Evolutionary conservation across 768 basidiomycete species (phyloP), one percentile per base, ranked within the genome.

Genomic region (Exidia glandulosa): DNA sequence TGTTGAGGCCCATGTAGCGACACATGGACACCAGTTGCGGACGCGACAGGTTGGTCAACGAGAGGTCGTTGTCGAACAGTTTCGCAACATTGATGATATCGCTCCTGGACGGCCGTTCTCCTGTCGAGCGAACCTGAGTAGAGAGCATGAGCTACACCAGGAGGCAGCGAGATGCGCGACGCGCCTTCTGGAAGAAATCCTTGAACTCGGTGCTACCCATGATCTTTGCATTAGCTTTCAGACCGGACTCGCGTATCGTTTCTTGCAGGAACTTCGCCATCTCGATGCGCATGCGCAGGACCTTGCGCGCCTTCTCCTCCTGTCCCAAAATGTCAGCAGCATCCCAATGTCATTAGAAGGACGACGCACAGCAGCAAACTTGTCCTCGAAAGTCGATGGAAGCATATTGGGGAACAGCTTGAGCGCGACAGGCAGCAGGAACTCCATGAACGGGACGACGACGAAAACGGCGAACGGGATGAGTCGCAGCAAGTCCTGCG

Each of bases 251-350:
- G 37, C 91, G 84, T 50, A 99, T 81, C 0, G 96, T 98, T 72
- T 99, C 96, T 67, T 97, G 95, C 29, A 99, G 79, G 79, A 98
- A 99, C 70, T 99, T 98, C 66, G 96, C 96, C 95, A 97, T 98
- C 71, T 96, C 94, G 34, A 99, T 79, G 60, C 95, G 82, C 30
- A 96, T 92, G 60, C 93, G 86, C 50, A 99, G 85, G 2, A 97
- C 79, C 69, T 97, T 98, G 66, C 95, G 86, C 68, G 95, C 84
- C 72, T 99, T 99, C 75, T 98, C 96, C 72, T 96, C 92, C 91
- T 96, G 66, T 19, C n/a, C 13, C 7, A 29, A 48, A 25, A 33
- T 36, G 19, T 47, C 14, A 60, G 58, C n/a, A 62, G 32, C 31
- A 64, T 56, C 3, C 16, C 29, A 32, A 45, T 50, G 16, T 36